Conservation (phyloP, 2,329 filamentous ascomycete species). For the Aspergillus brunneoviolaceus region DNA sequence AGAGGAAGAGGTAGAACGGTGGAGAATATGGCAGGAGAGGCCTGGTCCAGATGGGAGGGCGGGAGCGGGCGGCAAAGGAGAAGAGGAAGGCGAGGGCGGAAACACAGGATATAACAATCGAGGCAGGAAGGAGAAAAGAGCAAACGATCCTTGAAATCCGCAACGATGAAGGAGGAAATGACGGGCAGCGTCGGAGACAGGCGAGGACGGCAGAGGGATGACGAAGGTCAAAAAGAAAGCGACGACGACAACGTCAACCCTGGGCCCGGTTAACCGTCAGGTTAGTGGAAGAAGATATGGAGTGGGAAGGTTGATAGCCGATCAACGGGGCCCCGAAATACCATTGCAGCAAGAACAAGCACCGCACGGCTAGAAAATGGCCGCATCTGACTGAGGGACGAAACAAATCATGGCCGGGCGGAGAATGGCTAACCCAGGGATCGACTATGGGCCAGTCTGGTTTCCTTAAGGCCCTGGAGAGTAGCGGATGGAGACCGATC, state of each 20-base stretch:
- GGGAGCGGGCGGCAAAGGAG: constrained; percentile 17
- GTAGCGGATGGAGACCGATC: constrained; percentile 1
- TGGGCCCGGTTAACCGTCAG: not conserved
- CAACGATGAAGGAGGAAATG: constrained; percentile 5
- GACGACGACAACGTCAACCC: constrained; percentile 5
- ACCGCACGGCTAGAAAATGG: constrained; percentile 9
- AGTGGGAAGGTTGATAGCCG: constrained; percentile 11
- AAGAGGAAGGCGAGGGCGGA: constrained; percentile 8
- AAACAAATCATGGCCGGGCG: not conserved
- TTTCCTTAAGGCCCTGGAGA: not conserved
- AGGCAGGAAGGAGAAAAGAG: not conserved
- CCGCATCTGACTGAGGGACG: constrained; percentile 1
- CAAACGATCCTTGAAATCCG: constrained; percentile 7
- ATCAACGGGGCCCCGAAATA: constrained; percentile 8
- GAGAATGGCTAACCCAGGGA: constrained; percentile 7
- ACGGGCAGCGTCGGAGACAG: not conserved
- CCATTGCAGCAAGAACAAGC: constrained; percentile 7
- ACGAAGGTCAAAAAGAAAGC: constrained; percentile 5
- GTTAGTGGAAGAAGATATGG: constrained; percentile 1
- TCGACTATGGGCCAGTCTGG: constrained; percentile 4
- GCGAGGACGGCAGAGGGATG: constrained; percentile 1
- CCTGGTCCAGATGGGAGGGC: constrained; percentile 8
- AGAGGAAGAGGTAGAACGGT: not conserved
- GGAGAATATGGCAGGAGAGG: not conserved
- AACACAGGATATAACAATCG: not conserved